Base-by-base conservation (phyloP, 352 stramenopile genomes). In the Pythium sp. region DNA sequence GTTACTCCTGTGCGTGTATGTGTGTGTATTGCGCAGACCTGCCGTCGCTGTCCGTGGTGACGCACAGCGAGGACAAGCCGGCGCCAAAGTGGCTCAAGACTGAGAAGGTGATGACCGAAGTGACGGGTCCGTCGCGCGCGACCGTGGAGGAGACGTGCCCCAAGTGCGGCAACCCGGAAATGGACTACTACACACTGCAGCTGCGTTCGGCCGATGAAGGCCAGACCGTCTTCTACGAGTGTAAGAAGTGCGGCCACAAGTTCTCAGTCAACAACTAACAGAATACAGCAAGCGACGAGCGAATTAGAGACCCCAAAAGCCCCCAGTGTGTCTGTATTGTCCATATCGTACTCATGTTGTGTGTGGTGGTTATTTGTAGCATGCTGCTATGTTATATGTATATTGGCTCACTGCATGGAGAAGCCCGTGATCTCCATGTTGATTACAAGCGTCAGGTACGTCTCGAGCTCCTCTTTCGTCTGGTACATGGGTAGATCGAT, bases 211-310 rank as follows among this genome's bases (percentile, higher is more conserved):
- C 98, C 24, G 98, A 99, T 90, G 98, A 99, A 86, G 98, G 98
- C 15, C 97, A 99, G 78, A 99, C 98, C 49, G 98, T 99, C 9
- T 99, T 99, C 80, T 99, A 99, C 81, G 97, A 99, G 84, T 99
- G 98, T 80, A 97, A 97, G 76, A 97, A 98, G 70, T 99, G 98
- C 68, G 89, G 88, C 38, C 86, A 94, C 81, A 92, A 93, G 72
- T 94, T 83, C 76, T 95, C 87, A 18, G 87, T 95, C 74, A 95
- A 95, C 74, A 95, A 93, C 70, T 95, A 93, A 75, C 22, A 62
- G n/a, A 24, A 64, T 24, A 53, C 22, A 26, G 20, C 12, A 9
- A 58, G 22, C 30, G 30, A 15, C 18, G 26, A 58, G 24, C 55
- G 55, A 60, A 28, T 41, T 38, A 58, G 55, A 60, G 38, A 60